phyloP scores from a whole-genome alignment of 176 grass and related monocot species.

The Dactylis glomerata region DNA sequence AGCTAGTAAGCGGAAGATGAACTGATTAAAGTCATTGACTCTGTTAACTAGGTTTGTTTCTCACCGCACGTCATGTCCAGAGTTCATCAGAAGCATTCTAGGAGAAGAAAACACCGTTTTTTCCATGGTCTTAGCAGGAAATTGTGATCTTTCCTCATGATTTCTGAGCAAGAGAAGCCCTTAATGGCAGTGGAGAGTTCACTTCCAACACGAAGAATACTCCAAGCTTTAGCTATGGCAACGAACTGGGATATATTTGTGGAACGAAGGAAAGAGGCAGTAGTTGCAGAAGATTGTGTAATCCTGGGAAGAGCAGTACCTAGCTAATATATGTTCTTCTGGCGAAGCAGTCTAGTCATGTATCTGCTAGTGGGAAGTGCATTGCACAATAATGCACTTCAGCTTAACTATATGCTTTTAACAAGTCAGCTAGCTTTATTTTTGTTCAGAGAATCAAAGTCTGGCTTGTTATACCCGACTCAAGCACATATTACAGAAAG shows the following conservation, averaged over 20 bases:
- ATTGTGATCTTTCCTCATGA: background rate
- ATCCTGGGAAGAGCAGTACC: background rate
- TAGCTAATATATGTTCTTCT: background rate
- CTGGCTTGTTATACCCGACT: background rate
- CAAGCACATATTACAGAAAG: background rate
- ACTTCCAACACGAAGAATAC: background rate
- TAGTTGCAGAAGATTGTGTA: background rate
- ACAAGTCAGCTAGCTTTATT: background rate
- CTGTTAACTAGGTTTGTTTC: constrained; percentile 55
- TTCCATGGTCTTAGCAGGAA: constrained; percentile 90
- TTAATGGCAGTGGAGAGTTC: background rate
- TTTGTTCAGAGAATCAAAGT: background rate
- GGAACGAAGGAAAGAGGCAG: background rate
- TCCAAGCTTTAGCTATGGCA: background rate
- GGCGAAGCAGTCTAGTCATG: background rate
- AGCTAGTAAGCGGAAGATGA: background rate
- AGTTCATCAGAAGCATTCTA: constrained; percentile 61
- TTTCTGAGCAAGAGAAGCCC: background rate
- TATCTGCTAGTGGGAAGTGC: background rate
- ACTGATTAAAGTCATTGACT: background rate
- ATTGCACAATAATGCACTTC: background rate
- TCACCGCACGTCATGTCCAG: constrained; percentile 46
- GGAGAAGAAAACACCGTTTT: constrained; percentile 83
- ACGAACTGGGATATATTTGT: background rate
- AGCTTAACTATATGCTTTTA: background rate